These are phyloP conservation scores for Abortiporus biennis DNA, from an alignment of 1,284 basidiomycete species.

Conservation along the genomic window DNA sequence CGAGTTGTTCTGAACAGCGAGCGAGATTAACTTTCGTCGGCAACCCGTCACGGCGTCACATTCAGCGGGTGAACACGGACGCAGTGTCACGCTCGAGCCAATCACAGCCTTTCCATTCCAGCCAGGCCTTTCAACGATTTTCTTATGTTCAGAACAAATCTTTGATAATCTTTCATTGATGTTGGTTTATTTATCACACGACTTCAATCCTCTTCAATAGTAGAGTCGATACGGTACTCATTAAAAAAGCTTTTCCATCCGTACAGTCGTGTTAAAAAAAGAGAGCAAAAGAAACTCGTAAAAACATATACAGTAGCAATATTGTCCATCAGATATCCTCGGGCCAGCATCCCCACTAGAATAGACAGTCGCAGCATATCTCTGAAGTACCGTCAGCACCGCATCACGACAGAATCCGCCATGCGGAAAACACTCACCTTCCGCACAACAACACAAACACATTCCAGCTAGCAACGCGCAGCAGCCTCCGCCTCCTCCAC, in stretches of 20 bases:
- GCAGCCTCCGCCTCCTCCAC: conserved; percentile 39
- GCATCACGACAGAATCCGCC: neutral
- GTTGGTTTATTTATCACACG: too few relatives aligned
- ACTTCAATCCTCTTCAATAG: too few relatives aligned
- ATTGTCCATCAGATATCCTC: too few relatives aligned
- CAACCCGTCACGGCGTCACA: conserved; percentile 17
- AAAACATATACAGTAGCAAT: too few relatives aligned
- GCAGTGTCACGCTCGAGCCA: conserved; percentile 16
- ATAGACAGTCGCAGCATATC: conserved; percentile 64
- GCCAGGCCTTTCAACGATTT: too few relatives aligned
- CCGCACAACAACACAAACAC: conserved; percentile 72
- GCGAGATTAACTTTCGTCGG: conserved; percentile 20
- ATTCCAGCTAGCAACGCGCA: conserved; percentile 68
- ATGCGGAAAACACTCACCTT: conserved; percentile 46
- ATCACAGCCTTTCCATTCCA: conserved; percentile 21
- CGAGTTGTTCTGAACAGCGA: conserved; percentile 14
- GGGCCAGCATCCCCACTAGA: too few relatives aligned
- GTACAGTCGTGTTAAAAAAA: too few relatives aligned
- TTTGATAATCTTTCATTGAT: too few relatives aligned
- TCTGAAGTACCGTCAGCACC: conserved; percentile 34
- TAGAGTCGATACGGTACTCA: too few relatives aligned
- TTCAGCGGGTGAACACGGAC: conserved; percentile 26
- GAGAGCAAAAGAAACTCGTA: too few relatives aligned
- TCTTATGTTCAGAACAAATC: too few relatives aligned
- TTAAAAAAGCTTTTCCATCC: too few relatives aligned